Conservation (phyloP, 306 rosid species). For the Vigna unguiculata region DNA sequence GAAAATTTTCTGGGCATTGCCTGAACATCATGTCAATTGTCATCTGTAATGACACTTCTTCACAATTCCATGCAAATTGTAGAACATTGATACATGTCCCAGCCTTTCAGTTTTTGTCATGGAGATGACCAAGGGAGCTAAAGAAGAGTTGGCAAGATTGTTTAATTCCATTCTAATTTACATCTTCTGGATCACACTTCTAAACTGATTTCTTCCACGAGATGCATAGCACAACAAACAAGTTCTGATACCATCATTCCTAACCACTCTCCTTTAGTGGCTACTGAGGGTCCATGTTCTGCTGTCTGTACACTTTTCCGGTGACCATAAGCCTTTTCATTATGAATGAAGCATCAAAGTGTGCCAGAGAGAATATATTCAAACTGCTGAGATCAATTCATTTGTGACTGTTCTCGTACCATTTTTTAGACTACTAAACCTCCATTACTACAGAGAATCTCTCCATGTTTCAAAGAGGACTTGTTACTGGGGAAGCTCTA, state of each 20-base stretch:
- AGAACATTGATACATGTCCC: slow-evolving; percentile 43
- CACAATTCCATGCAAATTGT: slow-evolving; percentile 27
- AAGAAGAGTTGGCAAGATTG: slow-evolving; percentile 39
- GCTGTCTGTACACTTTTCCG: slow-evolving; percentile 41
- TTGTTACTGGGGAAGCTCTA: slow-evolving; percentile 13
- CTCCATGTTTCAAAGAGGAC: slow-evolving; percentile 36
- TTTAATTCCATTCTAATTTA: slow-evolving; percentile 37
- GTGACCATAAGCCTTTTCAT: slow-evolving; percentile 35
- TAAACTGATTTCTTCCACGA: slow-evolving; percentile 29
- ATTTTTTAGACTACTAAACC: slow-evolving; percentile 40
- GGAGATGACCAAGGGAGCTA: slow-evolving; percentile 45
- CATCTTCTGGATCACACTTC: slow-evolving; percentile 33
- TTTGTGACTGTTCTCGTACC: slow-evolving; percentile 41
- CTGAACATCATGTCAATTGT: slow-evolving; percentile 13
- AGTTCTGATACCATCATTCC: slow-evolving; percentile 38
- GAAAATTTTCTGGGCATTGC: slow-evolving; percentile 35
- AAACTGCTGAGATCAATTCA: slow-evolving; percentile 34
- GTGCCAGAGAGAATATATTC: slow-evolving; percentile 37
- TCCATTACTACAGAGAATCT: slow-evolving; percentile 28
- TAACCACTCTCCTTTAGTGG: slow-evolving; percentile 5
- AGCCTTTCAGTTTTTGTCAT: slow-evolving; percentile 48
- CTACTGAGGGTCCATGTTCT: slow-evolving; percentile 31
- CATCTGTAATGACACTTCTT: not conserved
- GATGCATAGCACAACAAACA: slow-evolving; percentile 35
- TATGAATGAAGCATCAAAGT: slow-evolving; percentile 24